A percentile compares a stretch with the other conserved stretches of the same genome.
Evolutionary conservation across 306 rosid species (phyloP).

Genomic region (Inga leiocalycina): DNA sequence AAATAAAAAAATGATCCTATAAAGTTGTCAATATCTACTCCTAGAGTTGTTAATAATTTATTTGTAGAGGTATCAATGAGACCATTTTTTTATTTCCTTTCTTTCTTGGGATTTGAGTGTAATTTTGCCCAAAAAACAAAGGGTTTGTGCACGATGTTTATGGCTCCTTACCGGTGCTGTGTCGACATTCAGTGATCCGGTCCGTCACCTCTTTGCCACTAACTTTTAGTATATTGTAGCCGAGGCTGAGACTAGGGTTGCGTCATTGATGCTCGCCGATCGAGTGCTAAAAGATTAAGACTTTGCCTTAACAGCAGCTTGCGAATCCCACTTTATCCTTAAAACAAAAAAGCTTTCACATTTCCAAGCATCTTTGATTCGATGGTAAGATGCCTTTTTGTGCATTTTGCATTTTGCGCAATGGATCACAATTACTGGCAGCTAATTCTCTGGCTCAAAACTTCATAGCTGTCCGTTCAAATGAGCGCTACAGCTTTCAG

Average conservation of each 20-base stretch:
- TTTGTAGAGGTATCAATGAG: too few relatives aligned
- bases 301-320: neutral
- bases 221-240: neutral
- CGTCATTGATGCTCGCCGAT: neutral
- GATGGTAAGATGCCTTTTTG: neutral
- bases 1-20: too few relatives aligned
- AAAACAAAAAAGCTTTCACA: neutral
- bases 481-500: conserved; percentile 51
- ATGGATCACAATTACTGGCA: neutral
- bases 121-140: too few relatives aligned
- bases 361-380: neutral
- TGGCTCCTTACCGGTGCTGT: neutral
- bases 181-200: neutral
- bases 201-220: neutral
- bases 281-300: neutral
- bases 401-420: neutral
- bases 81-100: too few relatives aligned
- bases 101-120: too few relatives aligned
- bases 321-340: neutral
- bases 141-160: neutral
- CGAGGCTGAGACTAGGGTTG: conserved; percentile 13
- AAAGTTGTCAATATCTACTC: too few relatives aligned
- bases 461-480: conserved; percentile 8
- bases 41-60: too few relatives aligned
- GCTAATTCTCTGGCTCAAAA: conserved; percentile 11